Base-by-base conservation (phyloP, 345 rosid genomes). In the Eutrema heterophyllum region DNA sequence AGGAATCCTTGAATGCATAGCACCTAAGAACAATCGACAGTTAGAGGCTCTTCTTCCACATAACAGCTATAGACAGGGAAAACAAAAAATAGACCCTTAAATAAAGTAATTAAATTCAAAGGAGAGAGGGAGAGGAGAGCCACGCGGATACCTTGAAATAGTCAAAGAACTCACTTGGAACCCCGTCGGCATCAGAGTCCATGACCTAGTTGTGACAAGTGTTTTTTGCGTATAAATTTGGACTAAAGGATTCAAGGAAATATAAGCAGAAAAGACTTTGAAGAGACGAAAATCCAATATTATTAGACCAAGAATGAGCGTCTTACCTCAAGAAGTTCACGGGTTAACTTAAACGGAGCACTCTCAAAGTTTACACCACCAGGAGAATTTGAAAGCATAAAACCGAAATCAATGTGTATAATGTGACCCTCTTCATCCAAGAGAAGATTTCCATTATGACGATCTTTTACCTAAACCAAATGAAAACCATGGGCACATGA, bases 101-200 rank as follows among this genome's bases (percentile, higher is more conserved):
- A n/a, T n/a, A n/a, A n/a, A 21, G 67, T 27, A 40, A 49, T 32
- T 18, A 15, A 16, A 18, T 11, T n/a, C 4, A 64, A 39, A 39
- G 49, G 76, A 4, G 56, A 12, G 73, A 59, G n/a, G 58, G 14
- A 32, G 33, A 69, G 62, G 10, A 32, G 33, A 69, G 64, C 32
- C n/a, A 50, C 54, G 58, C 64, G 33, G 48, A 62, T 87, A 96
- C 98, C 88, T 96, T 96, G 72, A 92, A 96, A 84, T 96, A 96
- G 84, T 96, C 98, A 76, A 96, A 96, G 85, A 92, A 92, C 85
- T 96, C 99, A 78, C 99, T 96, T 48, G 99, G 99, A 80, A 90
- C 79, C 81, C 99, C 99, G 79, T 96, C 98, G 6, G 98, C 99
- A 81, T 96, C 99, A 79, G 99, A 96, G 79, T 96, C 99, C 99